A percentile compares a stretch with the other conserved stretches of the same genome.
phyloP scores from a whole-genome alignment of 345 rosid genomes.

The Aurinia saxatilis region DNA sequence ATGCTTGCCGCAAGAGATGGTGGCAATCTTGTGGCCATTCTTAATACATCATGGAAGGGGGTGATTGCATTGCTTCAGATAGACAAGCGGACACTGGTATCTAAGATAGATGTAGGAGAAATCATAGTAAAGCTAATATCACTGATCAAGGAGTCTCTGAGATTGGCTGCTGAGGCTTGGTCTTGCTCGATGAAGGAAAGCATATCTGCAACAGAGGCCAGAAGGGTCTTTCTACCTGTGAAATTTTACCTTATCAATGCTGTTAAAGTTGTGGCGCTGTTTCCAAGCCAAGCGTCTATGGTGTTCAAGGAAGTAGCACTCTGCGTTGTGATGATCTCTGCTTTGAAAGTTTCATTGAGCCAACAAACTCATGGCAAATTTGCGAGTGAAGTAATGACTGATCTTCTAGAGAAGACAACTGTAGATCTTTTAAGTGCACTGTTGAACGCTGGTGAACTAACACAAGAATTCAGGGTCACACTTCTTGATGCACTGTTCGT shows the following conservation, averaged over 20 bases:
- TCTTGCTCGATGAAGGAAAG: conserved; percentile 47
- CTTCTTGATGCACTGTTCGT: conserved; percentile 57
- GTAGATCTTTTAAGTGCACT: conserved; percentile 53
- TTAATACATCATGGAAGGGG: conserved; percentile 92
- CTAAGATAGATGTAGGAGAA: conserved; percentile 49
- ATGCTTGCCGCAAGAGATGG: conserved; percentile 70
- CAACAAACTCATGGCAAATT: conserved; percentile 38
- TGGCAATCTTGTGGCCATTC: conserved; percentile 79
- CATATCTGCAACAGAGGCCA: conserved; percentile 64
- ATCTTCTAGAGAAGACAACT: conserved; percentile 70
- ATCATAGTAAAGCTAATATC: conserved; percentile 57
- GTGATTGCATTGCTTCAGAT: conserved; percentile 75
- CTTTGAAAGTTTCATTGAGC: conserved; percentile 49
- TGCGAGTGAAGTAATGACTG: conserved; percentile 61
- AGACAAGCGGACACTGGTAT: conserved; percentile 43
- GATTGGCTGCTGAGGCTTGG: conserved; percentile 68
- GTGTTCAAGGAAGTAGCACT: conserved; percentile 49
- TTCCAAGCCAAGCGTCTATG: conserved; percentile 56
- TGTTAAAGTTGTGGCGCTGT: conserved; percentile 62
- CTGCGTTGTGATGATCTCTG: conserved; percentile 51
- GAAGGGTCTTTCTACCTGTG: conserved; percentile 77
- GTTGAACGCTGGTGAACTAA: conserved; percentile 49
- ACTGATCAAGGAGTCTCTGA: conserved; percentile 53
- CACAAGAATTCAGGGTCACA: conserved; percentile 46
- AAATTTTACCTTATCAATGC: conserved; percentile 85